Conservation (phyloP, 139 green algal species). For the Auxenochlorella pyrenoidosa region DNA sequence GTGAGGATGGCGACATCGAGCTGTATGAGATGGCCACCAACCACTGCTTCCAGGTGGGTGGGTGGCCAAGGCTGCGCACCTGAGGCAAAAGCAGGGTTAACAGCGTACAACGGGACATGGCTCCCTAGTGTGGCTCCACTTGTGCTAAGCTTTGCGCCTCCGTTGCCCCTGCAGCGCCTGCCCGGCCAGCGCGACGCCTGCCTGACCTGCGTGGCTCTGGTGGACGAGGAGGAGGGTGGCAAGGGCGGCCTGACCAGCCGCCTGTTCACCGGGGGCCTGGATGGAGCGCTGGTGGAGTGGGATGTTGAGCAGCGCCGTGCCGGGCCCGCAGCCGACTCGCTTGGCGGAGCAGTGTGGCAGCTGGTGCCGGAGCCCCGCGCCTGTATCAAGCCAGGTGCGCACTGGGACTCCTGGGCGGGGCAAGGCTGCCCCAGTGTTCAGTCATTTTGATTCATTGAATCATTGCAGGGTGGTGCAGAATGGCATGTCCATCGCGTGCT, state of each 20-base stretch:
- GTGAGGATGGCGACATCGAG: conserved; percentile 88
- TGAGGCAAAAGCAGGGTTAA: too few species aligned
- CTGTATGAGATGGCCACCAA: conserved; percentile 77
- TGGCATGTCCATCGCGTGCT: background rate
- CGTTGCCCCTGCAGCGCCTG: conserved; percentile 62
- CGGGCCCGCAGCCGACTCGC: conserved; percentile 64
- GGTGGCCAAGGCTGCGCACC: background rate
- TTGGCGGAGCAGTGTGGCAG: conserved; percentile 88
- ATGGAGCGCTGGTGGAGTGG: conserved; percentile 82
- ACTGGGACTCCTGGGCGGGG: too few species aligned
- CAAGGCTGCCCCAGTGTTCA: too few species aligned
- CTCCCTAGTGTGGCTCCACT: too few species aligned
- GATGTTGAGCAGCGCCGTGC: conserved; percentile 48
- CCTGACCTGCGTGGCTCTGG: conserved; percentile 78
- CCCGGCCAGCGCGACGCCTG: conserved; percentile 64
- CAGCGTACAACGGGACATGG: too few species aligned
- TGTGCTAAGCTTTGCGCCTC: background rate
- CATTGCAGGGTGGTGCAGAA: background rate
- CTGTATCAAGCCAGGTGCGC: conserved; percentile 9
- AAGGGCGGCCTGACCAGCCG: conserved; percentile 33
- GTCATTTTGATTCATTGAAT: too few species aligned
- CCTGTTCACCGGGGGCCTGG: conserved; percentile 79
- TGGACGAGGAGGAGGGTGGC: conserved; percentile 47
- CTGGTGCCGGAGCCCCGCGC: conserved; percentile 66
- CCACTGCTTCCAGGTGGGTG: conserved; percentile 62